Evolutionary conservation across 1,139 yeast species (phyloP).

Genomic region (Taphrina betulina): DNA sequence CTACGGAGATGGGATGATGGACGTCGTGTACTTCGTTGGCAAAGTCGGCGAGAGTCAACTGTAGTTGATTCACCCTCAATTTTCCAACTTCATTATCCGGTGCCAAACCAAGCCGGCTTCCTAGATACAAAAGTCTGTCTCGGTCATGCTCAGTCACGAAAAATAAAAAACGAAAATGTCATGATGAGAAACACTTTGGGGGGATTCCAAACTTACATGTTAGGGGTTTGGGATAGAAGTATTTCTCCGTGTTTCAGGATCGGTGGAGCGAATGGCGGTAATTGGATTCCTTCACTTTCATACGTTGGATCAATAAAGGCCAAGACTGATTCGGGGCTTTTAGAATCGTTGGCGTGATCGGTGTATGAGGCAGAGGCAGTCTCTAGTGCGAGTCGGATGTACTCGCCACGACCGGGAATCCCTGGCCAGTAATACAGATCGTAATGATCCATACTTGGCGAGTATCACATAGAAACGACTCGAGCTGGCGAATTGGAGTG

Average conservation of each 20-base stretch:
- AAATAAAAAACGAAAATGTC: too few relatives aligned
- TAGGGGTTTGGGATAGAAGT: slow-evolving; percentile 20
- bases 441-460: too few relatives aligned
- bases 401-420: slow-evolving; percentile 30
- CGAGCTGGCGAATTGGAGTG: too few relatives aligned
- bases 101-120: slow-evolving; percentile 20
- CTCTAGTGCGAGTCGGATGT: slow-evolving; percentile 18
- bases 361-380: slow-evolving; percentile 8
- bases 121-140: slow-evolving; percentile 20
- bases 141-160: too few relatives aligned
- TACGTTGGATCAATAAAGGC: slow-evolving; percentile 13
- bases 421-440: slow-evolving; percentile 33
- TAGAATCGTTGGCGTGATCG: slow-evolving; percentile 9
- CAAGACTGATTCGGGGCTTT: not conserved
- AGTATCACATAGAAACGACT: too few relatives aligned
- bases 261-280: slow-evolving; percentile 27
- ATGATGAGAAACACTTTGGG: too few relatives aligned
- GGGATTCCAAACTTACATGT: too few relatives aligned
- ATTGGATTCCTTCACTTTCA: not conserved
- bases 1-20: slow-evolving; percentile 28
- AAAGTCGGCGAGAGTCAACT: slow-evolving; percentile 21
- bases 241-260: slow-evolving; percentile 12
- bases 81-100: slow-evolving; percentile 15
- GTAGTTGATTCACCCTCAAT: slow-evolving; percentile 10
- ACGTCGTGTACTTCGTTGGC: slow-evolving; percentile 24